Base-by-base conservation (phyloP, 140 eudicot species). In the Flaveria floridana region DNA sequence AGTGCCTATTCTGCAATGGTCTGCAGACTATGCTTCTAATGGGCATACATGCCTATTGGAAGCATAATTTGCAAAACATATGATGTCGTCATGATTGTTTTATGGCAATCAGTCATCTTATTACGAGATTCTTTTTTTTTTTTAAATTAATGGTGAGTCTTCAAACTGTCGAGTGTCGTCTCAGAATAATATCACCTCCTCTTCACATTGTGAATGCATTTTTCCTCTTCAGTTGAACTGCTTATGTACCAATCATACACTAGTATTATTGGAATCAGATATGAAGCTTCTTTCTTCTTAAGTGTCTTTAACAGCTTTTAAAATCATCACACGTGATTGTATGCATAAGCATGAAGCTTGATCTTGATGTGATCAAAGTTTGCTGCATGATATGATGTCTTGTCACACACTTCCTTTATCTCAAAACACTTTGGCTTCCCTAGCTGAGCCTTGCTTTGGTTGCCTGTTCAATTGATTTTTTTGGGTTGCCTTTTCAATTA, bases 361-460 rank as follows among this genome's bases (percentile, higher is more conserved):
- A 48, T 70, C 48, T 48, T 70, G 25, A 50, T 70, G 59, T 21
- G 59, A 68, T 68, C 23, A 68, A 34, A 34, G 41, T 34, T 34
- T 34, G 41, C 7, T 66, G 5, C 56, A 50, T 50, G 18, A 34
- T 34, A 34, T 34, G 41, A 34, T 34, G 41, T 34, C 56, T 50
- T 14, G 7, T 3, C 16, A 0, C 18, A 50, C 7, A 3, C 19
- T 50, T 14, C 19, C 19, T 13, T 50, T 50, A 0, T 14, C 56
- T 50, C 56, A 50, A 50, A 50, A 3, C 18, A 50, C 56, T 50
- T 15, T 56, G 14, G 6, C 39, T 65, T 37, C 12, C 12, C 13
- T 10, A 44, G 13, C 13, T 34, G 70, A 2, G 15, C 9, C 41
- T 2, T 58, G 65, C 65, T 23, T 59, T 21, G 7, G 39, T 23